Conservation (phyloP, 2,329 filamentous ascomycete species). For the Emericellopsis atlantica region DNA sequence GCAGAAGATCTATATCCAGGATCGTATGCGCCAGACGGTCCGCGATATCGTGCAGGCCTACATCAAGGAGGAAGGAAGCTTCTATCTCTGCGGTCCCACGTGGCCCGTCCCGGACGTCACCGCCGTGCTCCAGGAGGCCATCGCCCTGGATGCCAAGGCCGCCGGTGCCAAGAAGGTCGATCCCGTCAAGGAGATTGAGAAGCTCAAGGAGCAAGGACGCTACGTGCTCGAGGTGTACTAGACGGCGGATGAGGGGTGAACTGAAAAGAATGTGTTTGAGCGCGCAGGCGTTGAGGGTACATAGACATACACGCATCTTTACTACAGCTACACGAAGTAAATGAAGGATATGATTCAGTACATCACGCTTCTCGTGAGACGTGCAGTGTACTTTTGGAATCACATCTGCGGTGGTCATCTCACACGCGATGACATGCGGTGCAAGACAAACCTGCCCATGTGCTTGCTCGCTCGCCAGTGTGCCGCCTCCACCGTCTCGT, state of each 20-base stretch:
- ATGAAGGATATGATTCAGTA: no score
- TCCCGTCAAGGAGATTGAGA: constrained; percentile 83
- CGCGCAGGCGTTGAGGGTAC: no score
- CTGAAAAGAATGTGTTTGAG: no score
- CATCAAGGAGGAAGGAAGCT: constrained; percentile 74
- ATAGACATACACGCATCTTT: no score
- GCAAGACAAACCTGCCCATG: no score
- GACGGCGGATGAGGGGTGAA: neutral
- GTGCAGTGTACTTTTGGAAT: no score
- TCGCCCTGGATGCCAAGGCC: constrained; percentile 59
- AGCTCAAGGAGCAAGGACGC: constrained; percentile 84
- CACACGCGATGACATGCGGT: no score
- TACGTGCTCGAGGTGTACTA: constrained; percentile 98
- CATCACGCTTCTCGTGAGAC: no score
- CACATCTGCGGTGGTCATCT: no score
- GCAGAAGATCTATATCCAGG: constrained; percentile 99
- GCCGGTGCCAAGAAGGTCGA: constrained; percentile 66
- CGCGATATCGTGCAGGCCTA: constrained; percentile 76
- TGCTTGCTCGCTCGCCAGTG: no score
- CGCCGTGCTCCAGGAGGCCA: constrained; percentile 84
- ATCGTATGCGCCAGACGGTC: constrained; percentile 86
- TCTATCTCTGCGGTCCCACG: constrained; percentile 95
- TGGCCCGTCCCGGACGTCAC: constrained; percentile 98
- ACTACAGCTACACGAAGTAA: no score
- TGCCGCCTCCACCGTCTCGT: no score